A percentile compares a stretch with the other conserved stretches of the same genome.
Evolutionary conservation across 176 grass and related monocot genomes (phyloP).

Genomic region (Microstegium vimineum): DNA sequence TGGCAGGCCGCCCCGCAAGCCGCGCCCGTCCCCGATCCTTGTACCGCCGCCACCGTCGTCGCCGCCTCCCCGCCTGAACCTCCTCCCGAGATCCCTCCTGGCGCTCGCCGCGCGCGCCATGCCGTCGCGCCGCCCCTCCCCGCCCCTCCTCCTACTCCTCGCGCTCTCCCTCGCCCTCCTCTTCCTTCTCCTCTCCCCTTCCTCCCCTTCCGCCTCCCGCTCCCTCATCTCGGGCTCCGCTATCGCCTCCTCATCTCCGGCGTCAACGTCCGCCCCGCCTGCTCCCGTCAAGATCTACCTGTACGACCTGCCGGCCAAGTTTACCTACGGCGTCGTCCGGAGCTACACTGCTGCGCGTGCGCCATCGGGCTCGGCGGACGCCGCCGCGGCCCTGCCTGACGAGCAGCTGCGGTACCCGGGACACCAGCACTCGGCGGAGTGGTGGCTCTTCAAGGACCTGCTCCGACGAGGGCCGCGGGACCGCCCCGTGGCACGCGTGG

Average conservation of each 20-base stretch:
- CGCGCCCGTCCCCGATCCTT: conserved; percentile 38
- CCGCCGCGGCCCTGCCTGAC: conserved; percentile 19
- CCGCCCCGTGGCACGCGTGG: conserved; percentile 50
- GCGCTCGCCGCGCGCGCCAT: conserved; percentile 33
- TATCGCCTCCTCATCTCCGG: background rate
- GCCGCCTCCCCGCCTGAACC: conserved; percentile 28
- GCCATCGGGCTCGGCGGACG: conserved; percentile 9
- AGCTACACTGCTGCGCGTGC: conserved; percentile 57
- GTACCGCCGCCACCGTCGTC: conserved; percentile 25
- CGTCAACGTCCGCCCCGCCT: background rate
- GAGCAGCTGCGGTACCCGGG: conserved; percentile 62
- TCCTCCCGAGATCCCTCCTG: conserved; percentile 38
- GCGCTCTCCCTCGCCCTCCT: conserved; percentile 32
- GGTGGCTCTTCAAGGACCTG: conserved; percentile 80
- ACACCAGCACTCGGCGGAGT: conserved; percentile 88
- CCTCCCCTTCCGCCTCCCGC: conserved; percentile 19
- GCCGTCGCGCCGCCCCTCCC: conserved; percentile 39
- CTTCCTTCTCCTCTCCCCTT: conserved; percentile 39
- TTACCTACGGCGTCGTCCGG: conserved; percentile 74
- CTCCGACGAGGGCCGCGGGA: conserved; percentile 22
- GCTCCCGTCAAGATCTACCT: conserved; percentile 74
- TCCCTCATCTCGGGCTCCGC: conserved; percentile 2
- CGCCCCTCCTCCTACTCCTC: conserved; percentile 29
- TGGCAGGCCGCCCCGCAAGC: conserved; percentile 54
- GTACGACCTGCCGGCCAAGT: conserved; percentile 62